phyloP scores from a whole-genome alignment of 2,329 filamentous ascomycete species.

The Ceratocystis huliohia region DNA sequence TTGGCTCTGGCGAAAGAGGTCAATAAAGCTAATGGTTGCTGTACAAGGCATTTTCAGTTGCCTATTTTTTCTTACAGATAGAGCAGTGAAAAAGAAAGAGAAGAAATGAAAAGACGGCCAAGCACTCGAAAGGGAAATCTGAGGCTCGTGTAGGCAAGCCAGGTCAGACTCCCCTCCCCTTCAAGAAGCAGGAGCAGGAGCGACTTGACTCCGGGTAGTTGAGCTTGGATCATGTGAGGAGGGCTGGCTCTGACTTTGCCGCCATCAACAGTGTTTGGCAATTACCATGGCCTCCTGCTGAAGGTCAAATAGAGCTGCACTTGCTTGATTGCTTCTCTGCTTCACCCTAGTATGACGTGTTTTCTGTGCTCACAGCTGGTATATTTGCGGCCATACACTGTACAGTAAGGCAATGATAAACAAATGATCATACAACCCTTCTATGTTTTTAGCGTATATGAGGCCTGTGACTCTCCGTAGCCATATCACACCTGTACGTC shows the following conservation, averaged over 20 bases:
- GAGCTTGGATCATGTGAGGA: background rate
- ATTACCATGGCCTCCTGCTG: background rate
- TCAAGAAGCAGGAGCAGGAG: background rate
- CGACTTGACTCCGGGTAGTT: background rate
- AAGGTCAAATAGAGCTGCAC: no score
- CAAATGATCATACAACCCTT: no score
- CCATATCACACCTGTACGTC: background rate
- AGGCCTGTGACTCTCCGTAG: background rate
- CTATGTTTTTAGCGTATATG: no score
- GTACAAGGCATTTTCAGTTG: no score
- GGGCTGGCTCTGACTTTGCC: background rate
- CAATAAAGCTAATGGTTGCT: no score
- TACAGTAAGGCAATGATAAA: no score
- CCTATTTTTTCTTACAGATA: background rate
- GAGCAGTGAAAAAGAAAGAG: background rate
- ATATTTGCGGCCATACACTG: no score
- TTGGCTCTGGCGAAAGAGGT: no score
- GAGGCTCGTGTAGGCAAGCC: background rate
- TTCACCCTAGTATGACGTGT: background rate
- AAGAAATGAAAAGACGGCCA: background rate
- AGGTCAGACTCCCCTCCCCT: background rate
- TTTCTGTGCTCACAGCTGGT: background rate
- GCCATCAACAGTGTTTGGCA: background rate
- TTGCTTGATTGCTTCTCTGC: background rate
- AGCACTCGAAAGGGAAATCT: no score